Conservation (phyloP, 768 basidiomycete species). For the Strobilomyces dryophilus region DNA sequence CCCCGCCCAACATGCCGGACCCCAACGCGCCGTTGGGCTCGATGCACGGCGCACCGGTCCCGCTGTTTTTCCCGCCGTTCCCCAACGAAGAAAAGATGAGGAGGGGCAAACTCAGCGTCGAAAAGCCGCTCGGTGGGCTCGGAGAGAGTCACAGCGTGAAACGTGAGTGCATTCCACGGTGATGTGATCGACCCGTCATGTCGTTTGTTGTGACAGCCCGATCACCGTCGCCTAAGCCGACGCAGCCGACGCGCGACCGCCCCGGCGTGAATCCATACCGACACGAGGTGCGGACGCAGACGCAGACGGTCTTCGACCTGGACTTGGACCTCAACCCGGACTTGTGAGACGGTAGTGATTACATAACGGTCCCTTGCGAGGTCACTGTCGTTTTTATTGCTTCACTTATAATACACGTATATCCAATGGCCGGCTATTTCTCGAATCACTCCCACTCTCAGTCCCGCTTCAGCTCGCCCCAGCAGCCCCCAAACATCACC, state of each 20-base stretch:
- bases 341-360: constrained; percentile 38
- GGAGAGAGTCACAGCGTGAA: constrained; percentile 83
- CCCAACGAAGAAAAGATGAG: constrained; percentile 93
- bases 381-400: constrained; percentile 15
- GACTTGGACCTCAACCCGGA: constrained; percentile 86
- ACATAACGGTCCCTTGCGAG: constrained; percentile 11
- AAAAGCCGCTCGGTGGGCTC: constrained; percentile 70
- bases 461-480: constrained; percentile 59
- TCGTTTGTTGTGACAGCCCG: constrained; percentile 42
- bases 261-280: constrained; percentile 66
- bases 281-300: constrained; percentile 60
- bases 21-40: constrained; percentile 43
- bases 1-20: constrained; percentile 85
- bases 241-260: constrained; percentile 42
- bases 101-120: constrained; percentile 71
- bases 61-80: constrained; percentile 85
- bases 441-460: constrained; percentile 71
- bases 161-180: constrained; percentile 40
- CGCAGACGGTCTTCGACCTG: constrained; percentile 66
- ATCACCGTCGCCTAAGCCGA: constrained; percentile 54
- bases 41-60: constrained; percentile 64
- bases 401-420: constrained; percentile 15
- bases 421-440: constrained; percentile 67
- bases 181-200: constrained; percentile 1
- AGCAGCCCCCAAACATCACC: constrained; percentile 29